Evolutionary conservation across 179 eudicot species (phyloP), one percentile per base, ranked within the genome.

Genomic region (Spinacia oleracea): DNA sequence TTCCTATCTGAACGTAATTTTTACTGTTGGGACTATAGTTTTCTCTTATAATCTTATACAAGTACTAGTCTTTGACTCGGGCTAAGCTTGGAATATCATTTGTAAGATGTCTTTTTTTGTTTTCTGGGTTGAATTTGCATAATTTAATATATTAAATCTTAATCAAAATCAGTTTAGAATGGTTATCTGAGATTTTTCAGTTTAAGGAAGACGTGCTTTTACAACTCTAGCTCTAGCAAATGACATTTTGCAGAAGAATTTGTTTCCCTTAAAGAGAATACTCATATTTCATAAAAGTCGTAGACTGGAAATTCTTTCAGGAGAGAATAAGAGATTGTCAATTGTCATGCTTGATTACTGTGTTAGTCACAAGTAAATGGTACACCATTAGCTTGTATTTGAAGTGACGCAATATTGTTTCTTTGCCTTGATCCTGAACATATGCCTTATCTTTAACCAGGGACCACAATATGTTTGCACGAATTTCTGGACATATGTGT

Each of bases 401-500:
- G 23, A 66, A 14, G 21, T 42, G 45, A 58, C 11, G n/a, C 15
- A 2, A 6, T 31, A 9, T 25, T 60, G 65, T 74, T 31, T 58
- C 25, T 72, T 43, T 65, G 23, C 42, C n/a, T 43, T 64, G 46
- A 10, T 40, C 6, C 45, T 71, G 77, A 62, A 64, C 32, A 40
- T 15, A 78, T 70, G 38, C 64, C 10, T 79, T 70, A 62, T 79
- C 23, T 25, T 73, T 18, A 69, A 64, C 5, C 88, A 93, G 97
- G 97, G 96, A 60, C 97, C 97, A 1, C 97, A 93, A 60, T 93
- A 93, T 86, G 91, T 90, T 72, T 93, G 96, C 88, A 90, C 92
- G 34, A 91, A 89, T 12, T 93, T 91, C 80, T 87, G 90, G 96
- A 93, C 93, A 62, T 91, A 91, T 79, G 91, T 93, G 43, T 93